Evolutionary conservation across 805 yeast genomes (phyloP).

Genomic region (Metschnikowia similis): DNA sequence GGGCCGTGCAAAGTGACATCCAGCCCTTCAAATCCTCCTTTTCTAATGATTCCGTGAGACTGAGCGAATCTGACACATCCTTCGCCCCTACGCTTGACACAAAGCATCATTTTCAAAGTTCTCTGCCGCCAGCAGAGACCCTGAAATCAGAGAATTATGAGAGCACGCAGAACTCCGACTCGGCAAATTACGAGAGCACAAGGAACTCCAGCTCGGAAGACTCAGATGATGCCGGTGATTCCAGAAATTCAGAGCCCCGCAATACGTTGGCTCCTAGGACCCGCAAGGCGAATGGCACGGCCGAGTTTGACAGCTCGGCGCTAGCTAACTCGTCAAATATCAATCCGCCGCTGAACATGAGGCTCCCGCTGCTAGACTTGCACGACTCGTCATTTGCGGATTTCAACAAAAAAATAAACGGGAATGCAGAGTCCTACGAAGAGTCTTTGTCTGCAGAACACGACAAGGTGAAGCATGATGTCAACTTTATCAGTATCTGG

Average conservation of each 20-base stretch:
- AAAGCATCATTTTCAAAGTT: background rate
- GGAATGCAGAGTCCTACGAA: constrained; percentile 25
- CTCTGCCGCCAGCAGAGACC: background rate
- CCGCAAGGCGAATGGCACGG: background rate
- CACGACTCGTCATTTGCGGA: constrained; percentile 40
- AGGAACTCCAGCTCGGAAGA: background rate
- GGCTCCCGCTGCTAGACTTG: constrained; percentile 40
- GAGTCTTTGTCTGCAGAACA: constrained; percentile 40
- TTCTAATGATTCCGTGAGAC: background rate
- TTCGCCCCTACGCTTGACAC: background rate
- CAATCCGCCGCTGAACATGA: constrained; percentile 26
- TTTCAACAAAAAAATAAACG: constrained; percentile 25
- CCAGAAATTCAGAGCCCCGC: background rate
- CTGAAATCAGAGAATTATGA: background rate
- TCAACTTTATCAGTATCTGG: constrained; percentile 39
- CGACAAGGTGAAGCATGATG: constrained; percentile 28
- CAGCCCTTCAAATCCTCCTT: background rate
- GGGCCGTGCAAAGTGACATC: background rate
- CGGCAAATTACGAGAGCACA: background rate
- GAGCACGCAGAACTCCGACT: background rate
- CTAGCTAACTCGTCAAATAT: constrained; percentile 44
- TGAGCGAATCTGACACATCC: background rate
- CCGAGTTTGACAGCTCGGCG: constrained; percentile 20
- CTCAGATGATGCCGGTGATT: background rate
- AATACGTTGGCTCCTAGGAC: background rate